phyloP scores from a whole-genome alignment of 768 basidiomycete species.

The Phaffia australis region DNA sequence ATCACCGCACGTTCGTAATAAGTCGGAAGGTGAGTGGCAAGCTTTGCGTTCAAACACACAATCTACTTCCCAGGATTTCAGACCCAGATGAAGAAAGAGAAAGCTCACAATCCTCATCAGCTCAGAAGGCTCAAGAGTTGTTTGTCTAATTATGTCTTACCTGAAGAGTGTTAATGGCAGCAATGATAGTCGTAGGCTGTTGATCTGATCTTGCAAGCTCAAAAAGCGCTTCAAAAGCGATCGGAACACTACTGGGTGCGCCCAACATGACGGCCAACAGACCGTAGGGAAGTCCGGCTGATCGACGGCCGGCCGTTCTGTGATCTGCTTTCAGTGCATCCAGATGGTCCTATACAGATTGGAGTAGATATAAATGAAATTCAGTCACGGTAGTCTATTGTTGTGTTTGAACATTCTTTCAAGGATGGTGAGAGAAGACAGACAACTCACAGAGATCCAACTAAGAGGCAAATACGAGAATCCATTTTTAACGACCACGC shows the following conservation, averaged over 20 bases:
- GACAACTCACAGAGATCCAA: slow-evolving; percentile 13
- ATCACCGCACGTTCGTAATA: slow-evolving; percentile 17
- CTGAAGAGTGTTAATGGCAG: slow-evolving; percentile 22
- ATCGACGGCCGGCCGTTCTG: slow-evolving; percentile 20
- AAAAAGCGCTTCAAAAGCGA: slow-evolving; percentile 9
- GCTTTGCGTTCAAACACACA: slow-evolving; percentile 5
- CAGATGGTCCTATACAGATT: neutral
- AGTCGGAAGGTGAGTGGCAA: neutral
- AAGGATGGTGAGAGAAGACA: neutral
- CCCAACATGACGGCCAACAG: slow-evolving; percentile 16
- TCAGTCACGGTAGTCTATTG: too few relatives aligned
- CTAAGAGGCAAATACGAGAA: neutral
- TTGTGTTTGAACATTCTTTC: too few relatives aligned
- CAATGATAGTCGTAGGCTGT: slow-evolving; percentile 3
- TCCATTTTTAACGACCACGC: neutral
- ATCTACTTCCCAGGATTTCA: neutral
- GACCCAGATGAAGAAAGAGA: neutral
- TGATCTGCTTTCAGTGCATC: slow-evolving; percentile 11
- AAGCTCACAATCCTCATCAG: too few relatives aligned
- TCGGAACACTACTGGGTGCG: neutral
- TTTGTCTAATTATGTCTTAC: neutral
- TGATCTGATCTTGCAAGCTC: slow-evolving; percentile 4
- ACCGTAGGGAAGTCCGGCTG: slow-evolving; percentile 21
- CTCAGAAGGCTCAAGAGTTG: too few relatives aligned
- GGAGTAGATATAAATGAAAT: too few relatives aligned